Percentiles rank a stretch among this genome's conserved stretches.
Evolutionary conservation across 2,329 filamentous ascomycete species (phyloP).

Genomic region (Penicillium psychrosexuale): DNA sequence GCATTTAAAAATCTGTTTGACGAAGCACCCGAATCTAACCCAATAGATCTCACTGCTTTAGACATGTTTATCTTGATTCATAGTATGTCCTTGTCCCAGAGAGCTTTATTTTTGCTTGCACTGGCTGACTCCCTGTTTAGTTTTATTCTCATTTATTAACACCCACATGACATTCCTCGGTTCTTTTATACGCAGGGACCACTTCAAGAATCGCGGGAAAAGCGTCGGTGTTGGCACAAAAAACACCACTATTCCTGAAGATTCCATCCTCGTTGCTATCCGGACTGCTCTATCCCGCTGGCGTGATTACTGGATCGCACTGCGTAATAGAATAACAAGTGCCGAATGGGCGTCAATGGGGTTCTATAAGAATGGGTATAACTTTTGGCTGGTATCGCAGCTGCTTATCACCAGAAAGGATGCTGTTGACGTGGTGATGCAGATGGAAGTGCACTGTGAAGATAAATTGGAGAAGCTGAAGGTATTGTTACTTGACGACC

Average conservation of each 20-base stretch:
- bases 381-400: constrained; percentile 45
- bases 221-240: not conserved
- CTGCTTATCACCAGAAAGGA: constrained; percentile 43
- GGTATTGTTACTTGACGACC: constrained; percentile 39
- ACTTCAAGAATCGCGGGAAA: constrained; percentile 9
- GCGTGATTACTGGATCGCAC: constrained; percentile 38
- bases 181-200: constrained; percentile 22
- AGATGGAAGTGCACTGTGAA: constrained; percentile 46
- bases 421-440: constrained; percentile 44
- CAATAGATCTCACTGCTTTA: constrained; percentile 32
- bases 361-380: constrained; percentile 43
- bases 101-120: not conserved
- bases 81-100: constrained; percentile 27
- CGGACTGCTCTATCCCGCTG: constrained; percentile 37
- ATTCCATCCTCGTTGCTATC: constrained; percentile 31
- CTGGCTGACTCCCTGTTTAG: constrained; percentile 21
- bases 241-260: constrained; percentile 28
- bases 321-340: constrained; percentile 31
- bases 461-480: constrained; percentile 44
- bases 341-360: constrained; percentile 42
- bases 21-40: constrained; percentile 16
- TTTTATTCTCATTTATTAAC: constrained; percentile 42
- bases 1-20: constrained; percentile 43
- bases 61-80: constrained; percentile 47
- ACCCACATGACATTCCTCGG: constrained; percentile 40